A percentile compares a stretch with the other conserved stretches of the same genome.
These are phyloP conservation scores for Diaporthe longicolla DNA, from an alignment of 2,329 filamentous ascomycete genomes.

Conservation along the genomic window DNA sequence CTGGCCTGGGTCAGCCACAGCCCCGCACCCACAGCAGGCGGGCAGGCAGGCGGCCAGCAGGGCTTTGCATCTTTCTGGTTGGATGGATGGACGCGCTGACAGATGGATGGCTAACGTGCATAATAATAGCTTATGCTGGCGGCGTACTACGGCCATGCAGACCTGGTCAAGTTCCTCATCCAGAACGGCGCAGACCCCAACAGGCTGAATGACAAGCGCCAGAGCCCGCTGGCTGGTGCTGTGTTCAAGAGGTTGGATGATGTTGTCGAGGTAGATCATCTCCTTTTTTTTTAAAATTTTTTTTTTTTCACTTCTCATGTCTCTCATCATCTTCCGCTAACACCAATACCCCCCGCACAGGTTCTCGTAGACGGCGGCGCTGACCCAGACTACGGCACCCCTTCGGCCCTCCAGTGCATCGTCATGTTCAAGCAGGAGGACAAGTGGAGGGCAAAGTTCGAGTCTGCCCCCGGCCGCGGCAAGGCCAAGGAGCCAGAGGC, in stretches of 20 bases:
- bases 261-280: slow-evolving; percentile 68
- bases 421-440: slow-evolving; percentile 67
- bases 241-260: slow-evolving; percentile 79
- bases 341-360: slow-evolving; percentile 46
- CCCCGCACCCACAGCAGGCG: neutral
- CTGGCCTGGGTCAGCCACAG: neutral
- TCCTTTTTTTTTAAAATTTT: neutral
- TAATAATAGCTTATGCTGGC: slow-evolving; percentile 84
- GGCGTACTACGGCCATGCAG: slow-evolving; percentile 76
- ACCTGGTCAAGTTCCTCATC: slow-evolving; percentile 72
- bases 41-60: slow-evolving; percentile 1
- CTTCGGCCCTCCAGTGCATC: slow-evolving; percentile 64
- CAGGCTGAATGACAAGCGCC: slow-evolving; percentile 75
- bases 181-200: slow-evolving; percentile 77
- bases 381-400: slow-evolving; percentile 66
- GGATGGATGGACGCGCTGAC: slow-evolving; percentile 7
- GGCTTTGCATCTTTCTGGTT: neutral
- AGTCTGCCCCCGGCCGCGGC: slow-evolving; percentile 62
- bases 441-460: slow-evolving; percentile 65
- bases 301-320: neutral
- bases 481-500: slow-evolving; percentile 50
- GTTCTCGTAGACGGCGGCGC: slow-evolving; percentile 66
- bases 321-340: neutral
- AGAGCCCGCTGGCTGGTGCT: slow-evolving; percentile 78
- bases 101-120: neutral